phyloP scores from a whole-genome alignment of 768 basidiomycete species.

The Boletus reticuloceps region DNA sequence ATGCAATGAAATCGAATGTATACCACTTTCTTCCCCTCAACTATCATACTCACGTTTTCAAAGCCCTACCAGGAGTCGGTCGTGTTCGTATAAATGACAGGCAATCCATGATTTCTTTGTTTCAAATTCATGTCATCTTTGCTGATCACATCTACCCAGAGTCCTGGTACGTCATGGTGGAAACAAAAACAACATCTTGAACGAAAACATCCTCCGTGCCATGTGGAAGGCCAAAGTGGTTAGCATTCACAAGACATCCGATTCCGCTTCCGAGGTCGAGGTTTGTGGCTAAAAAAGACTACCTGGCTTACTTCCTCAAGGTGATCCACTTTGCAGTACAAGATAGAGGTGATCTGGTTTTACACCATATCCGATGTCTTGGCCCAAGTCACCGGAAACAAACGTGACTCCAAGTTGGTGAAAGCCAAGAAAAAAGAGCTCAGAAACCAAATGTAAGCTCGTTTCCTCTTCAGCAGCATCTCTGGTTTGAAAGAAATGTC shows the following conservation, averaged over 20 bases:
- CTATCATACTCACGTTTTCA: no score
- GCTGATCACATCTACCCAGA: no score
- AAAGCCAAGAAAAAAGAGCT: not conserved
- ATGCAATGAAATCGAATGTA: no score
- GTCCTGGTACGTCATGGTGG: no score
- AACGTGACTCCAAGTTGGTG: not conserved
- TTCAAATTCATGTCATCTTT: no score
- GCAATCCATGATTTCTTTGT: no score
- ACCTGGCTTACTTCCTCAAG: not conserved
- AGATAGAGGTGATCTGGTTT: not conserved
- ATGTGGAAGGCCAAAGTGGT: no score
- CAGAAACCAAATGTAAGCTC: not conserved
- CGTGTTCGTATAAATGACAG: no score
- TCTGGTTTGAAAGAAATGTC: not conserved
- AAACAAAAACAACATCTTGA: no score
- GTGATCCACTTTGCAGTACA: not conserved
- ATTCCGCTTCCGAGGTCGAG: not conserved
- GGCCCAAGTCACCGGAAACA: not conserved
- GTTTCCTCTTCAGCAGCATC: not conserved
- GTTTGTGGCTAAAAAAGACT: not conserved
- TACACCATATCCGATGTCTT: not conserved
- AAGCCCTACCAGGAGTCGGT: no score
- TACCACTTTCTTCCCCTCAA: no score
- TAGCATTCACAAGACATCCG: not conserved
- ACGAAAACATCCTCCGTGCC: no score